Base-by-base conservation (phyloP, 192 early-diverging fungal genomes). In the Umbelopsis sp. region DNA sequence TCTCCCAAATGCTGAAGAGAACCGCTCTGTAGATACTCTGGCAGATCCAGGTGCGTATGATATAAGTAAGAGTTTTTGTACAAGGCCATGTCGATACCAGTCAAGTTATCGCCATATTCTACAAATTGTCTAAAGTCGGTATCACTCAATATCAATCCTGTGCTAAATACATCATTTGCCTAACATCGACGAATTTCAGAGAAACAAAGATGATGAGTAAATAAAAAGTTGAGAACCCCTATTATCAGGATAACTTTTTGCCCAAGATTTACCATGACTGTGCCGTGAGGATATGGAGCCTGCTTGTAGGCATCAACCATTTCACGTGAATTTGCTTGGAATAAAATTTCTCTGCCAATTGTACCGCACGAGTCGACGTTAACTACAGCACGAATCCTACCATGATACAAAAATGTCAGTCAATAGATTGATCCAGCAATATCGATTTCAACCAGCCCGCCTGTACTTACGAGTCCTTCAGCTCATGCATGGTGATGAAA, bases 71-170 rank as follows among this genome's bases (percentile, higher is more conserved):
- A 85, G 65, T 91, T 90, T 75, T 88, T 83, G 74, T 92, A 92
- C 21, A 89, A 82, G 1, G 92, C 92, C 87, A 93, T 80, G 72
- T 93, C 92, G 21, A 87, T 72, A 12, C 86, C 86, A 43, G 82
- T 83, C 26, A 91, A 62, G 29, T 87, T 86, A 32, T 62, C 56
- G 9, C 89, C 92, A 66, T 91, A 86, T 9, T 89, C 80, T 11
- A 90, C 86, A 82, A 92, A 93, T 62, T 90, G 89, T 62, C 92
- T 78, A 74, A 87, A 93, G 67, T 93, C 92, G 2, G 92, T 93
- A 72, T 93, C 92, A 14, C 82, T 85, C 9, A 93, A 72, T 31
- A 93, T 81, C 20, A 93, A 67, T 5, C 87, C 87, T 5, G 87
- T 86, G 2, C 77, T 66, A 59, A 86, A 88, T 4, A 88, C 74